These are phyloP conservation scores for Mycena pura DNA, from an alignment of 768 basidiomycete species.

Conservation along the genomic window DNA sequence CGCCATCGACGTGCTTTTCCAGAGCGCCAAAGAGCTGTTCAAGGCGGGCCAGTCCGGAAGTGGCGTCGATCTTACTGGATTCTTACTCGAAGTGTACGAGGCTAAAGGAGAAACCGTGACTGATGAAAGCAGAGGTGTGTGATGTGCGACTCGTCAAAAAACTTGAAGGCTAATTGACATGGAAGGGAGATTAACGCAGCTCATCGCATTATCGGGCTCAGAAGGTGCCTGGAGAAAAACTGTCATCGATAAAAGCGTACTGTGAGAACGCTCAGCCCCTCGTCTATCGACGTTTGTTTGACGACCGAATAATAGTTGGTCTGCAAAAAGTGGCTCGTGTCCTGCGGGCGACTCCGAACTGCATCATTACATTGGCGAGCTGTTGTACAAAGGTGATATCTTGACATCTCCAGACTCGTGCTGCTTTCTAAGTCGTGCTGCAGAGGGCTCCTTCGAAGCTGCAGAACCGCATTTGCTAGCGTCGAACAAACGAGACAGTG, in stretches of 20 bases:
- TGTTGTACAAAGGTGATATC: constrained; percentile 88
- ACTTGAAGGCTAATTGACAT: constrained; percentile 26
- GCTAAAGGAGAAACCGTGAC: constrained; percentile 70
- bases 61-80: constrained; percentile 83
- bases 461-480: constrained; percentile 88
- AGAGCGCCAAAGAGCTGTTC: constrained; percentile 84
- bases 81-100: constrained; percentile 86
- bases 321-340: constrained; percentile 74
- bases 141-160: background rate
- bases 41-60: constrained; percentile 90
- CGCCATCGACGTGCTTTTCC: constrained; percentile 93
- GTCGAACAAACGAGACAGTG: constrained; percentile 89
- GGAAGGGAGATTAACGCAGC: constrained; percentile 85
- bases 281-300: constrained; percentile 20
- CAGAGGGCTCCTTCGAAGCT: constrained; percentile 76
- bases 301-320: constrained; percentile 68
- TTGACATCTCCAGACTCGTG: too few species aligned
- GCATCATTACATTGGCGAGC: constrained; percentile 89
- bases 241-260: constrained; percentile 81
- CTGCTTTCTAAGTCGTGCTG: background rate
- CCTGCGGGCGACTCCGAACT: constrained; percentile 89
- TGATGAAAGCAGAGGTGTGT: constrained; percentile 84
- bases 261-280: constrained; percentile 55
- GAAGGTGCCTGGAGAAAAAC: constrained; percentile 90
- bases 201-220: constrained; percentile 85